These are phyloP conservation scores for Smithsoniella earleae DNA, from an alignment of 163 green algal species.

Conservation along the genomic window DNA sequence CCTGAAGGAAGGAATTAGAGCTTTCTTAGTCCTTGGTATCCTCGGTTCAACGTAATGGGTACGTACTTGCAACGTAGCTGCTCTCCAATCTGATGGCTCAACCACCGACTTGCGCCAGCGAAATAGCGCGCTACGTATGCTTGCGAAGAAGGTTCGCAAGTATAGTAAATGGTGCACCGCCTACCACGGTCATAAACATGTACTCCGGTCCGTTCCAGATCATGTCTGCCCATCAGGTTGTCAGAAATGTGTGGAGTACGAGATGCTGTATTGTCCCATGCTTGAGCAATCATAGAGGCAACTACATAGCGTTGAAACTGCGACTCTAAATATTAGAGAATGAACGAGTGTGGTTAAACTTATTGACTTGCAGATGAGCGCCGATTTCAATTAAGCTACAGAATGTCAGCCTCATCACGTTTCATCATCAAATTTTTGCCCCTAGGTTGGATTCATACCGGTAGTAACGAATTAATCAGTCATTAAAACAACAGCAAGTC, in stretches of 20 bases:
- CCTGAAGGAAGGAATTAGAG: too few species aligned
- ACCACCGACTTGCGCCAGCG: not conserved
- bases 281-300: not conserved
- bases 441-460: too few species aligned
- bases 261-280: not conserved
- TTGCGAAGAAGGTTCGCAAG: not conserved
- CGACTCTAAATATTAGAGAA: not conserved
- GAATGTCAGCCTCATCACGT: not conserved
- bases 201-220: not conserved
- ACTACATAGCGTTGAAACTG: not conserved
- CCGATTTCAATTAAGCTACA: not conserved
- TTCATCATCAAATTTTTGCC: not conserved
- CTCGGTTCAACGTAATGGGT: too few species aligned
- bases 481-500: too few species aligned
- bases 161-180: not conserved
- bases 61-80: not conserved
- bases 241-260: not conserved
- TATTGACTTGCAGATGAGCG: not conserved
- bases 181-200: constrained; percentile 4
- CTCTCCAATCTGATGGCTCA: constrained; percentile 2
- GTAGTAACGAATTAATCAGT: not conserved
- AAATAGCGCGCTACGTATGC: not conserved
- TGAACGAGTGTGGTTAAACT: too few species aligned
- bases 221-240: not conserved
- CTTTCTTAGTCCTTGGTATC: too few species aligned